Evolutionary conservation across 2,329 filamentous ascomycete genomes (phyloP), one percentile per base, ranked within the genome.

Genomic region (Madurella mycetomatis): DNA sequence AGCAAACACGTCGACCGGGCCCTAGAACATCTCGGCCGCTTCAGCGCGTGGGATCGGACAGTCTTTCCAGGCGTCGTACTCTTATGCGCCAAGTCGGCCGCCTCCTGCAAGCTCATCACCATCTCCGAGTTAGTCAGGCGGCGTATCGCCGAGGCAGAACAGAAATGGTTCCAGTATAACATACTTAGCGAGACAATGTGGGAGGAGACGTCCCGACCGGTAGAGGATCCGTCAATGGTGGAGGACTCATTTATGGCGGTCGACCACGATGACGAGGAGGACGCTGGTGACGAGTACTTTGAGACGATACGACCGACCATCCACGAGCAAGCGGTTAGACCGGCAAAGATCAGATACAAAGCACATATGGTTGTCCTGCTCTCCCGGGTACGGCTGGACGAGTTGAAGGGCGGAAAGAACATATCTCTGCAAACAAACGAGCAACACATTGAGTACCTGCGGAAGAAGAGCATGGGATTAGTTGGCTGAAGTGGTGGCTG

Each of bases 61-160:
- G 56, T 65, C n/a, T 59, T 62, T 1, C 66, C 65, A 0, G 67
- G 69, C 9, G 64, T 75, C 13, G 73, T 73, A n/a, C 66, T 84
- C 40, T 67, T 84, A 16, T 74, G 81, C 62, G 77, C 79, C 32
- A 76, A 76, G 17, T 71, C 77, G 0, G 56, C 67, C 9, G 77
- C 82, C 2, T 76, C 81, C 1, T 76, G 76, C 68, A 91, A 90
- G 68, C 73, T 89, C 63, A 80, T 89, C 62, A 85, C 81, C 4
- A 78, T 90, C 44, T 77, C 78, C 43, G 87, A 90, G 68, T 83
- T 87, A 39, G 77, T 76, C 53, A 86, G 86, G 67, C 72, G 79
- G 40, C 72, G 82, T 45, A 69, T 87, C 49, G 70, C 64, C 32
- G 73, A 76, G 48, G 68, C 72, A 41, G 74, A 73, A 3, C 73